These are phyloP conservation scores for Talaromyces sp. DNA, from an alignment of 2,329 filamentous ascomycete species.

Conservation along the genomic window DNA sequence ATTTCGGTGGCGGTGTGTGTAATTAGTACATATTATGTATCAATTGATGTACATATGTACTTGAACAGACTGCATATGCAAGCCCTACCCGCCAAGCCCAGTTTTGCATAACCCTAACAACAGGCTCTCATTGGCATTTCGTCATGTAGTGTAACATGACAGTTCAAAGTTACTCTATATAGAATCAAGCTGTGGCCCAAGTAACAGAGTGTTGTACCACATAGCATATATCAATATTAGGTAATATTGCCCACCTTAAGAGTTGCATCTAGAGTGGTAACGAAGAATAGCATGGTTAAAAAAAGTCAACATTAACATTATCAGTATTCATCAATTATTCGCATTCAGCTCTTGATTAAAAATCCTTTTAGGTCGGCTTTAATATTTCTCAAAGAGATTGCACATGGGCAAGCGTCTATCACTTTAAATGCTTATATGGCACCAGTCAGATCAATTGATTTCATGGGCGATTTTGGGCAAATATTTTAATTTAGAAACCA, in stretches of 20 bases:
- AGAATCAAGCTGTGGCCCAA: neutral
- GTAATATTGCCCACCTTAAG: neutral
- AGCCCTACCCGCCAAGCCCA: neutral
- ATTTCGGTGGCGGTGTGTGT: neutral
- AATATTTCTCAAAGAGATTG: neutral
- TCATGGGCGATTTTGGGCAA: neutral
- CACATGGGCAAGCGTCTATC: neutral
- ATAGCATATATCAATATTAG: neutral
- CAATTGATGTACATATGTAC: neutral
- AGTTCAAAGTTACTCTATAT: neutral
- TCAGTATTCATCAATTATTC: neutral
- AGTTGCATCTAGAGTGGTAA: neutral
- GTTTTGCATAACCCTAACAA: neutral
- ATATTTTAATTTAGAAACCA: neutral
- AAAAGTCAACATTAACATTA: neutral
- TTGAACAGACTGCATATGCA: neutral
- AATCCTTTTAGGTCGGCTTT: neutral
- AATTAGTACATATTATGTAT: neutral
- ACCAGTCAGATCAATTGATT: neutral
- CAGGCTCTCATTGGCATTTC: neutral
- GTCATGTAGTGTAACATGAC: neutral
- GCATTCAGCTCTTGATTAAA: neutral
- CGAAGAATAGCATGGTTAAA: neutral
- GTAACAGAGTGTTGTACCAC: neutral
- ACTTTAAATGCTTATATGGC: neutral